phyloP scores from a whole-genome alignment of 371 early-diverging fungal genomes.

The Circinella minor region DNA sequence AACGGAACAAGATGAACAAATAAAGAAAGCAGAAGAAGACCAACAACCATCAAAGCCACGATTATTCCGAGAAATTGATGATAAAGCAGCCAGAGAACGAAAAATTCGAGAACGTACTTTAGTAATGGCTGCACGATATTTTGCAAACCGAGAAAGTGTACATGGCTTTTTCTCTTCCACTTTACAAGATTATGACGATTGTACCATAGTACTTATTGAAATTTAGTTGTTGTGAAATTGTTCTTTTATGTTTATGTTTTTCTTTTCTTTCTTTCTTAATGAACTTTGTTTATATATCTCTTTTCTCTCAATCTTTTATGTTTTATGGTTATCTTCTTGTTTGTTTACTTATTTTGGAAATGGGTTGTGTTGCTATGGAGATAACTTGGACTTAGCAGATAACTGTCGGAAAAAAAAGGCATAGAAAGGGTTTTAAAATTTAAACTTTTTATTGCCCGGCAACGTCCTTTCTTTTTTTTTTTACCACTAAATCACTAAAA shows the following conservation, averaged over 20 bases:
- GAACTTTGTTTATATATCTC: neutral
- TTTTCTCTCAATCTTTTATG: neutral
- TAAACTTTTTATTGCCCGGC: too few relatives aligned
- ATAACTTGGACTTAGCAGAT: too few relatives aligned
- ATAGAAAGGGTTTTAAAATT: too few relatives aligned
- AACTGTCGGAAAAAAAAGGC: too few relatives aligned
- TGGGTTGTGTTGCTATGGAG: too few relatives aligned
- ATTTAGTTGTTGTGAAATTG: slow-evolving; percentile 23
- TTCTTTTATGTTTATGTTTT: neutral
- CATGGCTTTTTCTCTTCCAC: slow-evolving; percentile 55
- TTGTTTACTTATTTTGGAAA: neutral
- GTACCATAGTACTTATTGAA: slow-evolving; percentile 55
- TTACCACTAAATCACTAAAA: too few relatives aligned
- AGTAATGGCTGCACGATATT: slow-evolving; percentile 46
- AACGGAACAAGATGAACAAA: neutral
- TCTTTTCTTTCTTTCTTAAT: neutral
- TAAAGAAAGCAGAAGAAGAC: slow-evolving; percentile 12
- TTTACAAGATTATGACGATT: slow-evolving; percentile 59
- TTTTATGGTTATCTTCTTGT: neutral
- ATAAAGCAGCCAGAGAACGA: slow-evolving; percentile 35
- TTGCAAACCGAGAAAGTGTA: slow-evolving; percentile 53
- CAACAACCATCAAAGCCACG: slow-evolving; percentile 30
- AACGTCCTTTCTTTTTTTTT: too few relatives aligned
- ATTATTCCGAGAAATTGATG: slow-evolving; percentile 36
- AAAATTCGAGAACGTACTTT: slow-evolving; percentile 47